Evolutionary conservation across 768 basidiomycete genomes (phyloP).

Genomic region (Gloeopeniophorella convolvens): DNA sequence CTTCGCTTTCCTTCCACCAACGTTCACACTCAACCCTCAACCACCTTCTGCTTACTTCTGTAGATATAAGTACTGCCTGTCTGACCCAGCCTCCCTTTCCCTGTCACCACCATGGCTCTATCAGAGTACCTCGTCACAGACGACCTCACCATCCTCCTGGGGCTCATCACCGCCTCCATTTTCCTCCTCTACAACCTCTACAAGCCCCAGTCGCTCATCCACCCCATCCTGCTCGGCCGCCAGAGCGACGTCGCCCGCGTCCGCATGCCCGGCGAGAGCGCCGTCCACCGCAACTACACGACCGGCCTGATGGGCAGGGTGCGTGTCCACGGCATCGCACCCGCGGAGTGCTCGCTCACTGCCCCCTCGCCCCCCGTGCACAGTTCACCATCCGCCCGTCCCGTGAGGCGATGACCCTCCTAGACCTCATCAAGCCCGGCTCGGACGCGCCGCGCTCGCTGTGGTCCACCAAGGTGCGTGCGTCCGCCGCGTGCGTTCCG

Average conservation of each 20-base stretch:
- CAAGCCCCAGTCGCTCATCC: conserved; percentile 79
- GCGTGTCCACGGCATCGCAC: conserved; percentile 27
- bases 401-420: conserved; percentile 62
- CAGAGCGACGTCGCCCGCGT: conserved; percentile 88
- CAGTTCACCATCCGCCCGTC: conserved; percentile 71
- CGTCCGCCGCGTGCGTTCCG: no score
- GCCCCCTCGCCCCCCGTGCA: neutral
- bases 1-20: neutral
- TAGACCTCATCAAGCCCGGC: conserved; percentile 63
- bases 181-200: conserved; percentile 74
- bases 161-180: conserved; percentile 67
- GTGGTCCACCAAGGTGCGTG: conserved; percentile 77
- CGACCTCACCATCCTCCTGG: conserved; percentile 72
- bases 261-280: conserved; percentile 74
- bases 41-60: neutral
- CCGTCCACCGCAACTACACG: conserved; percentile 86
- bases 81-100: neutral
- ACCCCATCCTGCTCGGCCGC: conserved; percentile 87
- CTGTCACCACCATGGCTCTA: conserved; percentile 29
- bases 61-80: neutral
- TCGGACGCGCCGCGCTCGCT: conserved; percentile 62
- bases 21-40: neutral
- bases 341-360: neutral
- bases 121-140: conserved; percentile 65
- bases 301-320: conserved; percentile 80